Conservation (phyloP, 73 alveolate genomes). For the Loxodes magnus region DNA sequence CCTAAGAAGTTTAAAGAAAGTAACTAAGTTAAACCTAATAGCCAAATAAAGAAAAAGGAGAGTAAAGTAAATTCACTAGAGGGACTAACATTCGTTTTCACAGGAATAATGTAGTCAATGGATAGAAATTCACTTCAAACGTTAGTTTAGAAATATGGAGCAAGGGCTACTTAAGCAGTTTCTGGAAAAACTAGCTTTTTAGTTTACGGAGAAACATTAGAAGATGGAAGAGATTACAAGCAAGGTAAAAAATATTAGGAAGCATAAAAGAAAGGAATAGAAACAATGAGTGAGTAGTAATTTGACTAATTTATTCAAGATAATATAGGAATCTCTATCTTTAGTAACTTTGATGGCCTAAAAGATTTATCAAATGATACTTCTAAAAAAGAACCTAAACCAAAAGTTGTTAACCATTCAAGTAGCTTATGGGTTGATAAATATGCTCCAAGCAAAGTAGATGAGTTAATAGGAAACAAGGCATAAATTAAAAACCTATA, state of each 20-base stretch:
- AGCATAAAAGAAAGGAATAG: constrained; percentile 57
- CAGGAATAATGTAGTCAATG: constrained; percentile 63
- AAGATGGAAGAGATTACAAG: constrained; percentile 90
- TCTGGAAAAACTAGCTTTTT: constrained; percentile 78
- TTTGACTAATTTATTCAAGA: constrained; percentile 55
- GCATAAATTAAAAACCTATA: constrained; percentile 57
- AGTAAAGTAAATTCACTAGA: too few species aligned
- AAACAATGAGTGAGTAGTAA: constrained; percentile 54
- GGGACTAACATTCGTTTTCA: constrained; percentile 76
- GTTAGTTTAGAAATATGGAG: constrained; percentile 47
- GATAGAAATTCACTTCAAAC: constrained; percentile 40
- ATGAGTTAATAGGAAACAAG: constrained; percentile 84
- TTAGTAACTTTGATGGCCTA: constrained; percentile 2
- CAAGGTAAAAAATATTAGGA: constrained; percentile 81
- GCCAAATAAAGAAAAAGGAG: too few species aligned
- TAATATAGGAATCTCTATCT: constrained; percentile 20
- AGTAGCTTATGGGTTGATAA: constrained; percentile 72
- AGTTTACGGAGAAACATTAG: constrained; percentile 75
- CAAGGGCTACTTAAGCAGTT: constrained; percentile 61
- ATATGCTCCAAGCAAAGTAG: constrained; percentile 59
- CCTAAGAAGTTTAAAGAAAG: too few species aligned
- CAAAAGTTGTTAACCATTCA: not conserved
- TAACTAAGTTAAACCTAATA: too few species aligned
- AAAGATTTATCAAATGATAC: not conserved
- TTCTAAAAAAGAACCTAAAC: not conserved